Evolutionary conservation across 139 green algal species (phyloP), one percentile per base, ranked within the genome.

Genomic region (Chlamydomonas schloesseri): DNA sequence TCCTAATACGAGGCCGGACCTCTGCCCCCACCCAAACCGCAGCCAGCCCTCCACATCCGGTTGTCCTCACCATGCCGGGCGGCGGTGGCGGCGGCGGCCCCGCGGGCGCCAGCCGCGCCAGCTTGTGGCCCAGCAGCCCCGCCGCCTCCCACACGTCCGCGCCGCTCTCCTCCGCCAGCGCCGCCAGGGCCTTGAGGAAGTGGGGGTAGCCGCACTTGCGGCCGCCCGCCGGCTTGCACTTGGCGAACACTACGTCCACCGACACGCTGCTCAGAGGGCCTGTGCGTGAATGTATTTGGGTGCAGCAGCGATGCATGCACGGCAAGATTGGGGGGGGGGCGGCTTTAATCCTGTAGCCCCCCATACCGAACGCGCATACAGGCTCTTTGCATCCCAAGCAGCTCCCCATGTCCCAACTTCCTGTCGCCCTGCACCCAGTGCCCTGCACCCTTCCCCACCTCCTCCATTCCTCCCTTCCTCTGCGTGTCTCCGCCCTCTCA

Each of bases 131-230:
- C 78, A 84, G 64, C 78, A 33, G 5, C 9, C 15, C 37, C 6
- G 78, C 78, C 20, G 78, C 78, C 4, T 3, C 64, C 78, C 78
- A 84, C 37, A 84, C 64, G 78, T 84, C 78, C 1, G 64, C 46
- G 46, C 64, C n/a, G 37, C 42, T 70, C 64, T 84, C 62, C 34
- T 84, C 57, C 33, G 47, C 47, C 42, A 84, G 78, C 62, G n/a
- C 47, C 37, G 29, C 46, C 46, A 84, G 29, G 37, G 29, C 62
- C 13, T n/a, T n/a, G 3, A 84, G 64, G 64, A 84, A 84, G 42
- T 53, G 58, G 2, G 21, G 0, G 42, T 47, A 84, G 57, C 58
- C 57, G 5, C 75, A 20, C 62, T 74, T 84, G 42, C 78, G 37
- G 13, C 10, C 14, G 6, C 78, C 78, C 28, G 42, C 42, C 15